These are phyloP conservation scores for Dorcoceras hygrometricum DNA, from an alignment of 257 asterid species.

Conservation along the genomic window DNA sequence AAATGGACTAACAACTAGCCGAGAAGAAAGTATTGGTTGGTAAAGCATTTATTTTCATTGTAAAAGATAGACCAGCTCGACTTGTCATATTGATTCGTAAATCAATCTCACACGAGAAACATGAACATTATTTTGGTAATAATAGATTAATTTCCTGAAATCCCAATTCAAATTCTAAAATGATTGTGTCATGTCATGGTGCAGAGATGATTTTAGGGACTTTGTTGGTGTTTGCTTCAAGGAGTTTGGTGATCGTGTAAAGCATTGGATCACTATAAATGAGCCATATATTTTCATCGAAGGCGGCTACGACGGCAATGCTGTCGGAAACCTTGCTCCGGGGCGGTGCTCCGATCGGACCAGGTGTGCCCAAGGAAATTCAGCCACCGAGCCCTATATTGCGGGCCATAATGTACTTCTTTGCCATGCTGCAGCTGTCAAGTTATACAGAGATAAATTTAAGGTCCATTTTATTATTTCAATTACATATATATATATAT, in stretches of 20 bases:
- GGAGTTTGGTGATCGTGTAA: constrained; percentile 61
- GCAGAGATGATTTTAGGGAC: constrained; percentile 54
- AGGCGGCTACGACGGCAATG: constrained; percentile 46
- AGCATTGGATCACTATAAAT: constrained; percentile 56
- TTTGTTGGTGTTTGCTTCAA: constrained; percentile 49
- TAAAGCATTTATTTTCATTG: too few species aligned
- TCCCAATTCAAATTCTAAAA: too few species aligned
- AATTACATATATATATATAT: background rate
- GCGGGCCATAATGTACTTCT: constrained; percentile 52
- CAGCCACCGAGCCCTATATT: constrained; percentile 60
- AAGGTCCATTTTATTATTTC: constrained; percentile 28
- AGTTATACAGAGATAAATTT: constrained; percentile 41
- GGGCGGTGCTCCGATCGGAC: constrained; percentile 51
- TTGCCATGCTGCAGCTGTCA: constrained; percentile 42
- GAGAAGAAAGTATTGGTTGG: too few species aligned
- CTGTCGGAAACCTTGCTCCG: constrained; percentile 38
- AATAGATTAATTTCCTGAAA: too few species aligned
- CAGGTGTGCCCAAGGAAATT: constrained; percentile 43
- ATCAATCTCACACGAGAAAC: too few species aligned
- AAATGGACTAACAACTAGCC: too few species aligned
- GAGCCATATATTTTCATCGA: constrained; percentile 36
- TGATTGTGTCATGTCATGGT: too few species aligned
- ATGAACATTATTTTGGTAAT: too few species aligned
- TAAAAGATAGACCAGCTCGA: too few species aligned
- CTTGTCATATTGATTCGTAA: too few species aligned